A percentile compares a stretch with the other conserved stretches of the same genome.
Conservation (phyloP, 108 stramenopile species). For the Epipyxis sp. region DNA sequence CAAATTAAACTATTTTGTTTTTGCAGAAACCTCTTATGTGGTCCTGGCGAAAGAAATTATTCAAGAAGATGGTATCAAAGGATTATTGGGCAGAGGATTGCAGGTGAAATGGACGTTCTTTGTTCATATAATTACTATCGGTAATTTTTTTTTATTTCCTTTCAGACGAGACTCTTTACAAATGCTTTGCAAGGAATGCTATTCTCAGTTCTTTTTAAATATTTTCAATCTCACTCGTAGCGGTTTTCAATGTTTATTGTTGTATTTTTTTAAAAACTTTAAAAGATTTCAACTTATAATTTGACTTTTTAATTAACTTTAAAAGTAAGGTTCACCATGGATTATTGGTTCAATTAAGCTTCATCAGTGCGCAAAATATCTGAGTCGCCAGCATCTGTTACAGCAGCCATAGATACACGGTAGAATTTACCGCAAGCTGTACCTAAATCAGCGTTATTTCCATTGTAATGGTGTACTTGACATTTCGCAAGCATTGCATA, state of each 20-base stretch:
- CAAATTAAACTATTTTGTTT: neutral
- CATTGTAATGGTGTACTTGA: conserved; percentile 89
- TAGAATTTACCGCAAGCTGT: conserved; percentile 96
- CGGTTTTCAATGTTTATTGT: too few species aligned
- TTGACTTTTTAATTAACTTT: too few species aligned
- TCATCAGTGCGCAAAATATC: conserved; percentile 46
- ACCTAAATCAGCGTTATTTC: conserved; percentile 92
- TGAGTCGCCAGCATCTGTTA: conserved; percentile 87
- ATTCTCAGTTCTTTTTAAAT: conserved; percentile 43
- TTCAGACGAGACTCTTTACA: conserved; percentile 32
- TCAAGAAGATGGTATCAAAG: conserved; percentile 32
- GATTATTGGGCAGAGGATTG: conserved; percentile 45
- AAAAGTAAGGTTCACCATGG: too few species aligned
- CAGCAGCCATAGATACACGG: conserved; percentile 82
- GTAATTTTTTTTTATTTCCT: too few species aligned
- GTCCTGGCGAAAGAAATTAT: conserved; percentile 12
- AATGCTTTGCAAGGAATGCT: conserved; percentile 53
- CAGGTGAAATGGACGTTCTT: too few species aligned
- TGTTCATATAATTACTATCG: conserved; percentile 29
- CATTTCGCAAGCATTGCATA: conserved; percentile 96
- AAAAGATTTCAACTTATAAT: too few species aligned
- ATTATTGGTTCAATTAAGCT: too few species aligned
- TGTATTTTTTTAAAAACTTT: too few species aligned
- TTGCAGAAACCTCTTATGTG: neutral
- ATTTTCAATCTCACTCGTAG: too few species aligned